These are phyloP conservation scores for Lentinula edodes DNA, from an alignment of 768 basidiomycete species.

Conservation along the genomic window DNA sequence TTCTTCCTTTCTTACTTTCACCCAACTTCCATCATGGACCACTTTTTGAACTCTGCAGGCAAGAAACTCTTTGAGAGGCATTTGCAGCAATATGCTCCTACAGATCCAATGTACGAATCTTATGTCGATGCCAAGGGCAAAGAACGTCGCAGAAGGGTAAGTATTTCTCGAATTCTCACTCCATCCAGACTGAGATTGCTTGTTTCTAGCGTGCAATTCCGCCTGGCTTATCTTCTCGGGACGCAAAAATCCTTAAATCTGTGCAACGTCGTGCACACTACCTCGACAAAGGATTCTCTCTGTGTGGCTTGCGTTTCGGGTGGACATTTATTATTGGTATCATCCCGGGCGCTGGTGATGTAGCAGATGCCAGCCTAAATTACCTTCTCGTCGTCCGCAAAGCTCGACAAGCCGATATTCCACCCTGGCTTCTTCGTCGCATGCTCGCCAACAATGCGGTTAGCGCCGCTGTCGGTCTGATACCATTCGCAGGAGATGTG, in stretches of 20 bases:
- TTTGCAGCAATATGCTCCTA: slow-evolving; percentile 59
- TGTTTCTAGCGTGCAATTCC: slow-evolving; percentile 56
- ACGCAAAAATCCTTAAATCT: slow-evolving; percentile 66
- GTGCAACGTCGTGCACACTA: slow-evolving; percentile 76
- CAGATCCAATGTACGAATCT: slow-evolving; percentile 70
- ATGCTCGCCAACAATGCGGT: slow-evolving; percentile 80
- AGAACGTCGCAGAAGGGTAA: slow-evolving; percentile 52
- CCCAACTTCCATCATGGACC: not conserved
- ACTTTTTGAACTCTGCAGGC: slow-evolving; percentile 36
- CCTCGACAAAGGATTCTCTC: slow-evolving; percentile 80
- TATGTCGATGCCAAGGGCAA: slow-evolving; percentile 53
- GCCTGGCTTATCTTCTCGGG: slow-evolving; percentile 70
- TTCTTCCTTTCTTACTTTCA: not conserved
- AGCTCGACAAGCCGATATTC: slow-evolving; percentile 66
- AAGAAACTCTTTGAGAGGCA: slow-evolving; percentile 59
- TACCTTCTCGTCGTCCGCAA: slow-evolving; percentile 76
- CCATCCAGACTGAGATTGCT: not conserved
- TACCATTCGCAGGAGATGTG: slow-evolving; percentile 45
- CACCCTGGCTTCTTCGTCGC: slow-evolving; percentile 54
- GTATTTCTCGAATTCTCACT: slow-evolving; percentile 11
- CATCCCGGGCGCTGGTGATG: slow-evolving; percentile 66
- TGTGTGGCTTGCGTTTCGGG: slow-evolving; percentile 81
- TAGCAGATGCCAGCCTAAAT: slow-evolving; percentile 57
- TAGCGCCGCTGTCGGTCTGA: slow-evolving; percentile 53
- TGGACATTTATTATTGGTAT: slow-evolving; percentile 82